Percentiles rank a stretch among this genome's conserved stretches.
Evolutionary conservation across 1,139 yeast species (phyloP).

Genomic region (Lodderomyces oxycetoniae): DNA sequence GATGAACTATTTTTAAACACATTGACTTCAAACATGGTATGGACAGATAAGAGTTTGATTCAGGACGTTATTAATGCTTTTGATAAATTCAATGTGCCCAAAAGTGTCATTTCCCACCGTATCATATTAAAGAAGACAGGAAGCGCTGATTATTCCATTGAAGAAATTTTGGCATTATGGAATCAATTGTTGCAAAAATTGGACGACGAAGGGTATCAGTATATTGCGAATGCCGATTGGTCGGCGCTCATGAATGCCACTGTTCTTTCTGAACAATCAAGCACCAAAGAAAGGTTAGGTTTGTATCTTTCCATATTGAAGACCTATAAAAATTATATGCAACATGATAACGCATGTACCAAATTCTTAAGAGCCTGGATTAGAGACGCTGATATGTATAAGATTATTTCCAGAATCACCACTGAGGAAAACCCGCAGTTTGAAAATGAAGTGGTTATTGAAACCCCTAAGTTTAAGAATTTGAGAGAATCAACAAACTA

Average conservation of each 20-base stretch:
- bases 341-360: slow-evolving; percentile 30
- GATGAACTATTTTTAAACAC: slow-evolving; percentile 81
- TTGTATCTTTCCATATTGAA: slow-evolving; percentile 58
- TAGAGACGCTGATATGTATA: slow-evolving; percentile 21
- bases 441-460: slow-evolving; percentile 18
- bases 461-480: slow-evolving; percentile 22
- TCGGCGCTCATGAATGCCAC: slow-evolving; percentile 80
- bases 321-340: slow-evolving; percentile 43
- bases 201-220: slow-evolving; percentile 50
- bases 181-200: slow-evolving; percentile 49
- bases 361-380: slow-evolving; percentile 35
- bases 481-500: slow-evolving; percentile 31
- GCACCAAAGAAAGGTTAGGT: slow-evolving; percentile 41
- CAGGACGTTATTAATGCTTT: slow-evolving; percentile 63
- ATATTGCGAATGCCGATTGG: slow-evolving; percentile 84
- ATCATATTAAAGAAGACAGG: slow-evolving; percentile 75
- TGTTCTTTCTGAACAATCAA: slow-evolving; percentile 39
- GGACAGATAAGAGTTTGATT: slow-evolving; percentile 66
- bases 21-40: slow-evolving; percentile 60
- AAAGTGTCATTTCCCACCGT: slow-evolving; percentile 71
- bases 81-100: slow-evolving; percentile 51
- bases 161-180: slow-evolving; percentile 60
- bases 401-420: slow-evolving; percentile 20
- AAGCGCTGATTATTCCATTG: slow-evolving; percentile 50
- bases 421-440: slow-evolving; percentile 18